Base-by-base conservation (phyloP, 1,284 basidiomycete species). In the Boletus chippewaensis region DNA sequence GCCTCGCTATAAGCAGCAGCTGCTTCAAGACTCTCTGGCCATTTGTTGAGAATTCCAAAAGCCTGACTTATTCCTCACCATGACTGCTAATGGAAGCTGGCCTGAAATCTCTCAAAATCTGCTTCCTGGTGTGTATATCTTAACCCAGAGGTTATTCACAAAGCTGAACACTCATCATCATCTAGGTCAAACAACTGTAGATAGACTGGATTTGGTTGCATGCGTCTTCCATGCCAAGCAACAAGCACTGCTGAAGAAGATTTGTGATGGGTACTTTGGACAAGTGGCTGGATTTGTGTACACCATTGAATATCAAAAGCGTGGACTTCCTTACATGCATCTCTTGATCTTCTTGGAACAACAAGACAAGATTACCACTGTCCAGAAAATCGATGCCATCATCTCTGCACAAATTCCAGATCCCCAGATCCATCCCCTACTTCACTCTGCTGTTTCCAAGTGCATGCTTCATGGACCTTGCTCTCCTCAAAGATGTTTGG, bases 381-480 rank as follows among this genome's bases (percentile, higher is more conserved):
- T 22, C 4, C 20, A 22, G 20, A 3, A 22, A 22, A 22, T 22
- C 5, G 32, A 38, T 20, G 16, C 16, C 0, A 18, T 57, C 0
- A 53, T 57, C 0, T 56, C 47, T 15, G 56, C 49, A 2, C 47
- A 57, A 1, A 38, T 57, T 5, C 45, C 52, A 16, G 38, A 57
- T 42, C 4, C 36, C 0, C 0, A 32, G 0, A 1, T 56, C 0
- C 16, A 56, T 31, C 50, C 46, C 0, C 28, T 40, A 20, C 51
- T 52, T 3, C 15, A 52, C 2, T 3, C 24, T 36, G 26, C 26
- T 45, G 13, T 57, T 1, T 2, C 32, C 5, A 29, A 39, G 1
- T 58, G 4, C 2, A 58, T 58, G 54, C 45, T 58, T 9, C 50
- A 59, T 51, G 45, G 45, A 1, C 29, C 16, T 36, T 57, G 51